Evolutionary conservation across 2,329 filamentous ascomycete genomes (phyloP).

Genomic region (Dactylellina sp.): DNA sequence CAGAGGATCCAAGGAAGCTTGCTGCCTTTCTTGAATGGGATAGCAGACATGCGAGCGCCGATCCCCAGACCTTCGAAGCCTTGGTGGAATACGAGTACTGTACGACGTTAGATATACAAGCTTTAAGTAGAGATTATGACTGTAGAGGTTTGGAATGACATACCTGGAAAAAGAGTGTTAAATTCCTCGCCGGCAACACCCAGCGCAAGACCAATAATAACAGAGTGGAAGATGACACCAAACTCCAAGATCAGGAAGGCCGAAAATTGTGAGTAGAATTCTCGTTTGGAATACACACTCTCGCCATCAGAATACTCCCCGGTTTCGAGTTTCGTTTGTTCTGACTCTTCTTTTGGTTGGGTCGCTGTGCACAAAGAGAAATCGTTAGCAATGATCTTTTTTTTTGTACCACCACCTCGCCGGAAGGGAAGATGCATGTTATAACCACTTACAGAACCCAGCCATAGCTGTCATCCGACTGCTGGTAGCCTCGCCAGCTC

Average conservation of each 20-base stretch:
- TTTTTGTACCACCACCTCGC: too few species aligned
- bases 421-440: too few species aligned
- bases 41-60: slow-evolving; percentile 75
- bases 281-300: slow-evolving; percentile 22
- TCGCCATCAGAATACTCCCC: slow-evolving; percentile 27
- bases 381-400: slow-evolving; percentile 4
- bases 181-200: slow-evolving; percentile 53
- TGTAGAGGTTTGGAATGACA: not conserved
- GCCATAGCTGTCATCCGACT: slow-evolving; percentile 51
- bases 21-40: slow-evolving; percentile 62
- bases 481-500: slow-evolving; percentile 37
- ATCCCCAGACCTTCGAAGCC: slow-evolving; percentile 82
- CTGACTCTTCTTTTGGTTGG: slow-evolving; percentile 20
- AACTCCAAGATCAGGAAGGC: slow-evolving; percentile 75
- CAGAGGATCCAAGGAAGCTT: slow-evolving; percentile 70
- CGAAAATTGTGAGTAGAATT: slow-evolving; percentile 53
- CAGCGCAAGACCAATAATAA: slow-evolving; percentile 62
- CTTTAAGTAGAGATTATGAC: not conserved
- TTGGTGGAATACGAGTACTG: slow-evolving; percentile 80
- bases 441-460: slow-evolving; percentile 40
- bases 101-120: slow-evolving; percentile 55
- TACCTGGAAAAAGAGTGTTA: slow-evolving; percentile 49
- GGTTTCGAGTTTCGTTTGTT: not conserved
- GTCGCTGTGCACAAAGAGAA: slow-evolving; percentile 17
- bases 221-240: slow-evolving; percentile 80